phyloP scores from a whole-genome alignment of 2,329 filamentous ascomycete species.

The Exophiala mesophila region DNA sequence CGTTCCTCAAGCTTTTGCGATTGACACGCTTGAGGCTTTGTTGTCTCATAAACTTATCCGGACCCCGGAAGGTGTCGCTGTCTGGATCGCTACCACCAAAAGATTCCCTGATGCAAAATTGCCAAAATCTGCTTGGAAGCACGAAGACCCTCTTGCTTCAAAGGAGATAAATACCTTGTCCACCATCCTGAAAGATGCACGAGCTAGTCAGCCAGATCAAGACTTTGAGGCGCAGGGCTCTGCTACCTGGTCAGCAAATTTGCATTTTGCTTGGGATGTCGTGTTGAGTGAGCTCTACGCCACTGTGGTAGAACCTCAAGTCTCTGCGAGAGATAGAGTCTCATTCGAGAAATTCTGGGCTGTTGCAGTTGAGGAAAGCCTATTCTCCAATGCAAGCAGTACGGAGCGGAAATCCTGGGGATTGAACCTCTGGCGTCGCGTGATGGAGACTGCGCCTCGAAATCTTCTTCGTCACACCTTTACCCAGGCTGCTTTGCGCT shows the following conservation, averaged over 20 bases:
- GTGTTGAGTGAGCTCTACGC: slow-evolving; percentile 50
- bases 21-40: slow-evolving; percentile 59
- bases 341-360: slow-evolving; percentile 76
- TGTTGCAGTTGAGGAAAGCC: slow-evolving; percentile 76
- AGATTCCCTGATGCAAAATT: slow-evolving; percentile 61
- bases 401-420: slow-evolving; percentile 89
- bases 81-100: slow-evolving; percentile 71
- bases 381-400: slow-evolving; percentile 77
- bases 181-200: slow-evolving; percentile 69
- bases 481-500: slow-evolving; percentile 75
- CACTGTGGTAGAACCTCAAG: slow-evolving; percentile 30
- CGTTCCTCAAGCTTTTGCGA: slow-evolving; percentile 45
- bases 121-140: slow-evolving; percentile 67
- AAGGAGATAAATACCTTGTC: slow-evolving; percentile 65
- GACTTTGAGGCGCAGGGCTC: slow-evolving; percentile 41
- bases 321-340: slow-evolving; percentile 32
- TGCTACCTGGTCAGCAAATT: slow-evolving; percentile 70
- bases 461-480: slow-evolving; percentile 60
- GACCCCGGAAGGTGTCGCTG: slow-evolving; percentile 81
- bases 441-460: slow-evolving; percentile 53
- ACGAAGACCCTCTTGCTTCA: slow-evolving; percentile 64
- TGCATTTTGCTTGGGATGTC: slow-evolving; percentile 84
- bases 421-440: slow-evolving; percentile 77
- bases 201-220: slow-evolving; percentile 30
- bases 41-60: slow-evolving; percentile 63